Evolutionary conservation across 768 basidiomycete species (phyloP).

Genomic region (Trametes sanguinea): DNA sequence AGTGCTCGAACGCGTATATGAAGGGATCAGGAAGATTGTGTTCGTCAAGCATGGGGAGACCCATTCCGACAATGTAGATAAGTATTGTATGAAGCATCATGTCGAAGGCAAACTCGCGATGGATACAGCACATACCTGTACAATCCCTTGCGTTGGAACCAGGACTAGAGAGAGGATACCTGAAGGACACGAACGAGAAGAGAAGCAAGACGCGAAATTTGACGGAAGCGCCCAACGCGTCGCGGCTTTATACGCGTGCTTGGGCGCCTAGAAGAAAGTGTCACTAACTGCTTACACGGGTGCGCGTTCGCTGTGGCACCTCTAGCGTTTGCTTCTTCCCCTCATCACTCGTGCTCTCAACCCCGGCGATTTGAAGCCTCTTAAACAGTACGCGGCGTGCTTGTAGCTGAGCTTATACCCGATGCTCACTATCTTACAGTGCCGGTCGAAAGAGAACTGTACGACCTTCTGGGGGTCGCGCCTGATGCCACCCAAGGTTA

Average conservation of each 20-base stretch:
- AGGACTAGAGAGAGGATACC: no score
- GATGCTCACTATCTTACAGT: slow-evolving; percentile 40
- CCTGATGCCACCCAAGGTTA: slow-evolving; percentile 72
- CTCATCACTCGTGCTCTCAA: not conserved
- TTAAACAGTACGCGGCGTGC: not conserved
- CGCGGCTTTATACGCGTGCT: slow-evolving; percentile 9
- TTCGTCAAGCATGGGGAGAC: slow-evolving; percentile 54
- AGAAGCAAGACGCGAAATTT: slow-evolving; percentile 11
- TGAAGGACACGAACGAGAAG: not conserved
- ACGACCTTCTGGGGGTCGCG: slow-evolving; percentile 80
- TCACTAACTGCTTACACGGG: not conserved
- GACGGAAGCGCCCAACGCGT: slow-evolving; percentile 5
- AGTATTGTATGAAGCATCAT: slow-evolving; percentile 59
- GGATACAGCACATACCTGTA: not conserved
- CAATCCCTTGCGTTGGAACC: not conserved
- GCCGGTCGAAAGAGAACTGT: slow-evolving; percentile 78
- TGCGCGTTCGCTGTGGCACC: not conserved
- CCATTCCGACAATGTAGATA: slow-evolving; percentile 95
- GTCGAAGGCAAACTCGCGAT: not conserved
- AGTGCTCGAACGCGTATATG: not conserved
- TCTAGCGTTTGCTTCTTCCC: not conserved
- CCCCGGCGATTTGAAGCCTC: not conserved
- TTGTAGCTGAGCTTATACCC: no score
- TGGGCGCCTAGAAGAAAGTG: slow-evolving; percentile 2
- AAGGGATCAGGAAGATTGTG: slow-evolving; percentile 25